These are phyloP conservation scores for Sporothrix humicola DNA, from an alignment of 2,329 filamentous ascomycete species.

Conservation along the genomic window DNA sequence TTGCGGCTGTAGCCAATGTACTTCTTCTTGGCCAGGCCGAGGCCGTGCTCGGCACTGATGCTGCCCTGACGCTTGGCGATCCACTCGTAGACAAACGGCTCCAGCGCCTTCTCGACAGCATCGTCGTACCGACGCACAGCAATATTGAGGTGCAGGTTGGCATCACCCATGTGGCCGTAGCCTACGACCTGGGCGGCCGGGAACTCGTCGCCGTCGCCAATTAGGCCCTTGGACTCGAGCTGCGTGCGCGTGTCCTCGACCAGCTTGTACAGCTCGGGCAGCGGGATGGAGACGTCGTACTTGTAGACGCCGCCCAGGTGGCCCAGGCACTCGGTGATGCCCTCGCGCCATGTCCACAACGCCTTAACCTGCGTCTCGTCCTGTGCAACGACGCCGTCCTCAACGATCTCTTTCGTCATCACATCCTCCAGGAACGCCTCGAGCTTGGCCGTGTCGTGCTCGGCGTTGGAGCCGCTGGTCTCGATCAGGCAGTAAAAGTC, in stretches of 20 bases:
- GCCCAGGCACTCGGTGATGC: slow-evolving; percentile 84
- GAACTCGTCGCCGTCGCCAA: slow-evolving; percentile 75
- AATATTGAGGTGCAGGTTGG: slow-evolving; percentile 93
- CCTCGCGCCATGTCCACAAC: slow-evolving; percentile 92
- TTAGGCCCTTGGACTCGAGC: slow-evolving; percentile 73
- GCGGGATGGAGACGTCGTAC: slow-evolving; percentile 94
- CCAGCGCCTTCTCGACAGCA: slow-evolving; percentile 81
- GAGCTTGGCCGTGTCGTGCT: slow-evolving; percentile 92
- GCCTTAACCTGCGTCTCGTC: slow-evolving; percentile 86
- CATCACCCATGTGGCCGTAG: slow-evolving; percentile 98
- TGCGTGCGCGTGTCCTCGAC: slow-evolving; percentile 83
- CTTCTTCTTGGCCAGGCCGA: slow-evolving; percentile 94
- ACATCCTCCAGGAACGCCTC: slow-evolving; percentile 86
- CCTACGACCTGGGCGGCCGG: slow-evolving; percentile 91
- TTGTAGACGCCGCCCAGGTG: slow-evolving; percentile 97
- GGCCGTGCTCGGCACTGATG: slow-evolving; percentile 94
- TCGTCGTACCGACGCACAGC: slow-evolving; percentile 83
- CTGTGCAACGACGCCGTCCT: slow-evolving; percentile 89
- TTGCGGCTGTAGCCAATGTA: slow-evolving; percentile 93
- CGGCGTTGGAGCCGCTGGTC: slow-evolving; percentile 91
- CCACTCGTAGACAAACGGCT: slow-evolving; percentile 98
- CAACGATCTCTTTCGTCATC: slow-evolving; percentile 84
- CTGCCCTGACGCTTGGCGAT: slow-evolving; percentile 85
- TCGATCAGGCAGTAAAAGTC: slow-evolving; percentile 97
- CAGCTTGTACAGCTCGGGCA: slow-evolving; percentile 83